Percentiles rank a stretch among this genome's conserved stretches.
Evolutionary conservation across 2,329 filamentous ascomycete genomes (phyloP).

Genomic region (Fusarium begoniae): DNA sequence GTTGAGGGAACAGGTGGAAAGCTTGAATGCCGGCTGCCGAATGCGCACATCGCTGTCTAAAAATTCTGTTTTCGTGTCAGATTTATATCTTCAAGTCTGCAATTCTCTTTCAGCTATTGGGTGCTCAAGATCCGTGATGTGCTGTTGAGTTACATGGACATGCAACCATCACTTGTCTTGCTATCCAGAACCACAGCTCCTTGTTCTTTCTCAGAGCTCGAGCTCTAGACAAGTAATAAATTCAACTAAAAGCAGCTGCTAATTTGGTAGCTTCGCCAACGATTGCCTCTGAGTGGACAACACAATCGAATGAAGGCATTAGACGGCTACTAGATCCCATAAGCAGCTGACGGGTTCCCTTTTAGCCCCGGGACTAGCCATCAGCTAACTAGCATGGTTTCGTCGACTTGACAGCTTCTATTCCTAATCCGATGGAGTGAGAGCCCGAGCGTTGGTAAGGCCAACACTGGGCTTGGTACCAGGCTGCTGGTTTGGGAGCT

Average conservation of each 20-base stretch:
- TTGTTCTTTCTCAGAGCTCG: background rate
- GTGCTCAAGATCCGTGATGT: background rate
- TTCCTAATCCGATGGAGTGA: background rate
- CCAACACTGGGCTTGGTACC: background rate
- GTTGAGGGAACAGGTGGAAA: background rate
- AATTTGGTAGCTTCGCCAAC: background rate
- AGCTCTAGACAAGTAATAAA: background rate
- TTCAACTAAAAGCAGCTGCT: rapidly evolving
- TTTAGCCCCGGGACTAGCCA: background rate
- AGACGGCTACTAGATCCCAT: too few relatives aligned
- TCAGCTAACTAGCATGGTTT: background rate
- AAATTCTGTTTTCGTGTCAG: too few relatives aligned
- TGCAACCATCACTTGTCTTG: background rate
- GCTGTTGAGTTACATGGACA: background rate
- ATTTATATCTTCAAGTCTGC: rapidly evolving
- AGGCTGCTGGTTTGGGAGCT: background rate
- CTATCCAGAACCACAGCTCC: too few relatives aligned
- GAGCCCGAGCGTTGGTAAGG: background rate
- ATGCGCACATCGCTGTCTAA: background rate
- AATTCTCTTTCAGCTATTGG: background rate
- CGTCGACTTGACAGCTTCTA: background rate
- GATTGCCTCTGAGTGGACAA: background rate
- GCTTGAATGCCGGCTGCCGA: background rate
- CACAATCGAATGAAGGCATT: background rate
- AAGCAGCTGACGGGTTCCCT: too few relatives aligned